Evolutionary conservation across 306 rosid species (phyloP).

Genomic region (Vigna radiata): DNA sequence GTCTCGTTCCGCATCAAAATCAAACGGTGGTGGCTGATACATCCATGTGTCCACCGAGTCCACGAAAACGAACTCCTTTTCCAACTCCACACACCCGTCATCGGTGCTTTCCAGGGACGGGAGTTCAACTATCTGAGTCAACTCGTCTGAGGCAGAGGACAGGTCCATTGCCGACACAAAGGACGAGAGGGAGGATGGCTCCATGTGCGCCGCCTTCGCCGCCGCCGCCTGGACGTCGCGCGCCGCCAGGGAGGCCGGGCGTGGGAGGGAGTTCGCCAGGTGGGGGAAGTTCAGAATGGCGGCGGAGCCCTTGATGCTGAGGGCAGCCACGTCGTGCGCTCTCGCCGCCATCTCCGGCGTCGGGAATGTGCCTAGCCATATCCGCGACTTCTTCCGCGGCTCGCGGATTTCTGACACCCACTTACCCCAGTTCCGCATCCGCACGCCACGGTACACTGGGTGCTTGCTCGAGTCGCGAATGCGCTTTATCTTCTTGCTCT

Average conservation of each 20-base stretch:
- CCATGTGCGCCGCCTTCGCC: constrained; percentile 84
- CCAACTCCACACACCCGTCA: constrained; percentile 47
- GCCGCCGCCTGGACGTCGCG: constrained; percentile 96
- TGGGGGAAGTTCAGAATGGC: constrained; percentile 95
- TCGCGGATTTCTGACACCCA: constrained; percentile 99
- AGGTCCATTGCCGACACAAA: constrained; percentile 42
- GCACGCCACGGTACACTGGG: constrained; percentile 80
- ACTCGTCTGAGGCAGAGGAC: constrained; percentile 60
- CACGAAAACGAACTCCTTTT: constrained; percentile 64
- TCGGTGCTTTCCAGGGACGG: constrained; percentile 63
- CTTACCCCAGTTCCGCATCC: constrained; percentile 96
- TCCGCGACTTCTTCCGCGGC: constrained; percentile 93
- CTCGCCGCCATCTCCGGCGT: constrained; percentile 96
- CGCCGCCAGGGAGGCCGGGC: constrained; percentile 76
- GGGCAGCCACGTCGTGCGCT: constrained; percentile 96
- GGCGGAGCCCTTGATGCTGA: constrained; percentile 80
- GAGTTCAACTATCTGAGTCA: constrained; percentile 73
- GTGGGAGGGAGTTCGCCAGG: constrained; percentile 69
- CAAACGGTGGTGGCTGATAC: constrained; percentile 62
- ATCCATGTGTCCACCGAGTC: constrained; percentile 71
- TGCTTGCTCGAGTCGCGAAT: constrained; percentile 64
- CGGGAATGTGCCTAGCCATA: constrained; percentile 95
- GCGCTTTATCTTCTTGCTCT: constrained; percentile 51
- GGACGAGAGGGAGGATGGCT: constrained; percentile 33
- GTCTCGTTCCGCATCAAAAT: constrained; percentile 49